Conservation (phyloP, 176 grass and related monocot species). For the Olyra latifolia region DNA sequence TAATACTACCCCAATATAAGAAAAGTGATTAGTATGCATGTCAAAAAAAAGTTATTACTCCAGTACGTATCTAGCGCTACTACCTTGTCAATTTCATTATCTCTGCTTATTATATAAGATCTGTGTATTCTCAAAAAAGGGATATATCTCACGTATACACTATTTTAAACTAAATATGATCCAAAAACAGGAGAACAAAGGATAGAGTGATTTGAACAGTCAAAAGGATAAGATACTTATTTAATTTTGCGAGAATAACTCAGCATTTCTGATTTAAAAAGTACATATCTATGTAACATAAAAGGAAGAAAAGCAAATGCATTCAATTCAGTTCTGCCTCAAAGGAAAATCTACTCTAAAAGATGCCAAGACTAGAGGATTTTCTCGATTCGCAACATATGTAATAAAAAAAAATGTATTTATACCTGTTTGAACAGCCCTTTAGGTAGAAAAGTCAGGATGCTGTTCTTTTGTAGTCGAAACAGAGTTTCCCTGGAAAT, state of each 20-base stretch:
- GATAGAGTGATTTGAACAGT: not conserved
- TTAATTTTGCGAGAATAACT: conserved; percentile 10
- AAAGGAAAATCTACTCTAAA: not conserved
- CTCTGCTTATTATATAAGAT: not conserved
- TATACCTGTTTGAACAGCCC: conserved; percentile 99
- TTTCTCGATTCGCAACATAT: conserved; percentile 2
- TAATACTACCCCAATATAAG: not conserved
- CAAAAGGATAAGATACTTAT: not conserved
- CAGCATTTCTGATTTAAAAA: not conserved
- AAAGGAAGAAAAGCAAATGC: not conserved
- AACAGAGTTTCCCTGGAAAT: conserved; percentile 93
- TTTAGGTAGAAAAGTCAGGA: conserved; percentile 96
- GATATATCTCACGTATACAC: not conserved
- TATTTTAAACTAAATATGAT: conserved; percentile 21
- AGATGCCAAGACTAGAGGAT: conserved; percentile 26
- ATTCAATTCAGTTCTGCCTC: not conserved
- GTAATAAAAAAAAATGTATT: conserved; percentile 36
- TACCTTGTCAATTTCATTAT: not conserved
- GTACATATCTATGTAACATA: not conserved
- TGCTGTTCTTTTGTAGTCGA: conserved; percentile 92
- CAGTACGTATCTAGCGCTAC: too few relatives aligned
- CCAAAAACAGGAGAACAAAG: not conserved
- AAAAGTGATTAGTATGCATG: too few relatives aligned
- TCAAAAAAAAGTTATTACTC: too few relatives aligned
- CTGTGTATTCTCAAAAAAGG: not conserved